Evolutionary conservation across 352 stramenopile genomes (phyloP).

Genomic region (Phytophthora gonapodyides): DNA sequence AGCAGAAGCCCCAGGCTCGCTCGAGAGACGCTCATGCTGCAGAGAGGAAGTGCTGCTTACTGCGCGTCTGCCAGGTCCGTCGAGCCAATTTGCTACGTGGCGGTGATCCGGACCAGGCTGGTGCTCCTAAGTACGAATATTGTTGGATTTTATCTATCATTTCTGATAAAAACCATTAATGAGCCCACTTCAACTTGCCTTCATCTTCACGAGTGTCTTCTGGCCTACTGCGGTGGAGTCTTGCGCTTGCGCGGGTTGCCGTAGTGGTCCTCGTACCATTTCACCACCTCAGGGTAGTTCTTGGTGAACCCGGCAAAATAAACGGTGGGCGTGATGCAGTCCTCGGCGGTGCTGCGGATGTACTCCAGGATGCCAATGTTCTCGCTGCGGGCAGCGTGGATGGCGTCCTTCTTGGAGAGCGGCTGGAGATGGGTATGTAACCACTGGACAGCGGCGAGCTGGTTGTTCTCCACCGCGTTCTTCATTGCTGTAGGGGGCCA

Average conservation of each 20-base stretch:
- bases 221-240: too few species aligned
- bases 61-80: not conserved
- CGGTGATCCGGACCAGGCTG: conserved; percentile 6
- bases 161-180: conserved; percentile 22
- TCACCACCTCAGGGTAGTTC: not conserved
- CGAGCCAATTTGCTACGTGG: conserved; percentile 28
- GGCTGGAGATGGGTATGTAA: conserved; percentile 1
- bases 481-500: not conserved
- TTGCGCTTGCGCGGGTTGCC: conserved; percentile 11
- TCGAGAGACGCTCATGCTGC: conserved; percentile 29
- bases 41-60: conserved; percentile 1
- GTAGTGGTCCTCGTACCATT: conserved; percentile 16
- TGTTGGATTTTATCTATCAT: not conserved
- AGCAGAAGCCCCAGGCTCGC: conserved; percentile 27
- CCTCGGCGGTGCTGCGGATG: conserved; percentile 2
- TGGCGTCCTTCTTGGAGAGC: not conserved
- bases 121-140: not conserved
- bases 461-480: not conserved
- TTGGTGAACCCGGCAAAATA: not conserved
- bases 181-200: conserved; percentile 7
- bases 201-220: too few species aligned
- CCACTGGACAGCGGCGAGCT: conserved; percentile 6
- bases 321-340: conserved; percentile 1
- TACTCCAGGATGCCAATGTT: conserved; percentile 13
- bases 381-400: conserved; percentile 2